Evolutionary conservation across 1,284 basidiomycete genomes (phyloP).

Genomic region (Puccinia hordei): DNA sequence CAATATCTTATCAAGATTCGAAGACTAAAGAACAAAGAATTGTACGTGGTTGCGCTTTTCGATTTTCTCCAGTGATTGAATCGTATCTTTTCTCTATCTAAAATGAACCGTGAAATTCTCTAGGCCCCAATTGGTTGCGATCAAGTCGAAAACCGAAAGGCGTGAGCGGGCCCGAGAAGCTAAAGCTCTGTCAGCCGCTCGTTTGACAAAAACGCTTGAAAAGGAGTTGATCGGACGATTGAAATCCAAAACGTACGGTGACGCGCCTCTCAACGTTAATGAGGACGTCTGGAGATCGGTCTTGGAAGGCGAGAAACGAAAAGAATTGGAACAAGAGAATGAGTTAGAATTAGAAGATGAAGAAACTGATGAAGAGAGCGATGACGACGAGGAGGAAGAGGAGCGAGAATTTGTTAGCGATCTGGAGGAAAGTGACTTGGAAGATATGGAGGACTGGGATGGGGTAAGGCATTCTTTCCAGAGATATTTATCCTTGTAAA

Average conservation of each 20-base stretch:
- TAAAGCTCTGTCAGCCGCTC: slow-evolving; percentile 91
- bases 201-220: slow-evolving; percentile 90
- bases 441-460: slow-evolving; percentile 46
- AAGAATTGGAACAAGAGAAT: slow-evolving; percentile 42
- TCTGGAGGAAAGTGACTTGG: slow-evolving; percentile 62
- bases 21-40: slow-evolving; percentile 79
- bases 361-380: slow-evolving; percentile 61
- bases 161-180: slow-evolving; percentile 88
- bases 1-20: slow-evolving; percentile 99
- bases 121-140: slow-evolving; percentile 87
- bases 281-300: slow-evolving; percentile 93
- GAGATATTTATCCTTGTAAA: not conserved
- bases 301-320: slow-evolving; percentile 69
- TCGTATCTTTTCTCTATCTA: not conserved
- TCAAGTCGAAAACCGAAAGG: slow-evolving; percentile 97
- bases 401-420: slow-evolving; percentile 82
- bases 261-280: slow-evolving; percentile 96
- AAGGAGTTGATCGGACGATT: slow-evolving; percentile 93
- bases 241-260: slow-evolving; percentile 95
- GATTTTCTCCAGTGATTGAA: not conserved
- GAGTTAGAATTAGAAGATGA: slow-evolving; percentile 62
- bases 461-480: not conserved
- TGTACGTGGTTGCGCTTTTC: slow-evolving; percentile 66
- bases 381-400: slow-evolving; percentile 64
- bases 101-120: not conserved